Percentiles rank a stretch among this genome's conserved stretches.
These are phyloP conservation scores for Carex sylvatica DNA, from an alignment of 202 grass and related monocot genomes.

Conservation along the genomic window DNA sequence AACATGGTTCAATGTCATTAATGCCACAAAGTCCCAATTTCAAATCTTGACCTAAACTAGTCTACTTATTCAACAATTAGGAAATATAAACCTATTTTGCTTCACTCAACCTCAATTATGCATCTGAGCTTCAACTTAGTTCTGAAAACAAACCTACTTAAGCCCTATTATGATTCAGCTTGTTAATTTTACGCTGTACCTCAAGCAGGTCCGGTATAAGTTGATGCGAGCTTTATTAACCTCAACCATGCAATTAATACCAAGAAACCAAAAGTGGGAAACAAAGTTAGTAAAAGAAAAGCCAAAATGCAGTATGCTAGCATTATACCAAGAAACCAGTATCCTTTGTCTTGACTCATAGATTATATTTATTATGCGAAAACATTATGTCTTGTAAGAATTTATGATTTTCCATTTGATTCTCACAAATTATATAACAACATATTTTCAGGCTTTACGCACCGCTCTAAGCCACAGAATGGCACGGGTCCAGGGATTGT, in stretches of 20 bases:
- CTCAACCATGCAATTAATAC: not conserved
- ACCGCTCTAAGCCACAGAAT: constrained; percentile 93
- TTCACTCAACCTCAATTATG: not conserved
- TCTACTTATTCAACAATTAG: not conserved
- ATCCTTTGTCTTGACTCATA: not conserved
- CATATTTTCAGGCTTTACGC: constrained; percentile 63
- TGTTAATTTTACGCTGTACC: not conserved
- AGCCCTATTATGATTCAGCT: constrained; percentile 8
- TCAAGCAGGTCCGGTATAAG: not conserved
- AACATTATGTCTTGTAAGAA: constrained; percentile 1
- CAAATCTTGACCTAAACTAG: not conserved
- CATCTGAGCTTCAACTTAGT: constrained; percentile 6
- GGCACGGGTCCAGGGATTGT: constrained; percentile 90
- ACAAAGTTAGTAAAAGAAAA: not conserved
- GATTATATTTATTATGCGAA: not conserved
- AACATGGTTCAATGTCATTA: not conserved
- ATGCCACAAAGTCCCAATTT: not conserved
- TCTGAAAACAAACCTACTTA: not conserved
- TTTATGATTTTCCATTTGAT: not conserved
- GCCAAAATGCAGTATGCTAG: not conserved
- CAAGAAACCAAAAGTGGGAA: not conserved
- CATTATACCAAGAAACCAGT: not conserved
- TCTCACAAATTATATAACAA: not conserved
- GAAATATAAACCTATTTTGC: not conserved
- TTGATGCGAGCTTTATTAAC: not conserved